Evolutionary conservation across 352 stramenopile genomes (phyloP), one percentile per base, ranked within the genome.

Genomic region (Phytophthora citricola): DNA sequence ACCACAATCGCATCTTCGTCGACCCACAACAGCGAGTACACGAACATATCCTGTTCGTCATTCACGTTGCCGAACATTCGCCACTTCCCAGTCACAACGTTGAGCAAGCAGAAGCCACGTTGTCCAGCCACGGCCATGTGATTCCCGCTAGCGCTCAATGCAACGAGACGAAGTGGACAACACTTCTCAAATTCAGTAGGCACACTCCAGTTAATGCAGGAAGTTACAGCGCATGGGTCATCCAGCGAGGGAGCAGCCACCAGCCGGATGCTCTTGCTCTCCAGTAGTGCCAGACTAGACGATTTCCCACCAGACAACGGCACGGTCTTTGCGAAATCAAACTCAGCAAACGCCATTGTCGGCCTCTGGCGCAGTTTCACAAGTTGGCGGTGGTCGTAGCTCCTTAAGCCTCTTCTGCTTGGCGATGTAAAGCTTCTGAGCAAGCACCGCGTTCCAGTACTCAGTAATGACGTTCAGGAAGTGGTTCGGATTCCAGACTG

Each of bases 31-130:
- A 95, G 63, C 20, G 85, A 74, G 34, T 85, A 79, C 1, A 93
- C 83, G 2, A 71, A 64, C 58, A 94, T 75, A 40, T 93, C 86
- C 41, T 92, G 85, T 58, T 95, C 88, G 27, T 94, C 83, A 45
- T 92, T 87, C 34, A 94, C 83, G 38, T 94, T 95, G 34, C 88
- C 88, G 72, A 95, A 95, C 58, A 92, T 69, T 3, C 85, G 74
- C 88, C 88, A 95, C 60, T 93, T 93, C 27, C 78, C 80, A 5
- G 78, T 92, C 14, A 66, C 39, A 26, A 84, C 20, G 38, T 94
- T 93, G 3, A 92, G 65, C 31, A 95, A 47, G 50, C 83, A 93
- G 41, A 95, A 93, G 1, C 85, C 88, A 54, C 76, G 69, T 60
- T 90, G 75, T 9, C 88, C 88, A 2, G 88, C 86, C 14, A 95